Evolutionary conservation across 2,329 filamentous ascomycete species (phyloP), one percentile per base, ranked within the genome.

Genomic region (Fusarium sarcochroum): DNA sequence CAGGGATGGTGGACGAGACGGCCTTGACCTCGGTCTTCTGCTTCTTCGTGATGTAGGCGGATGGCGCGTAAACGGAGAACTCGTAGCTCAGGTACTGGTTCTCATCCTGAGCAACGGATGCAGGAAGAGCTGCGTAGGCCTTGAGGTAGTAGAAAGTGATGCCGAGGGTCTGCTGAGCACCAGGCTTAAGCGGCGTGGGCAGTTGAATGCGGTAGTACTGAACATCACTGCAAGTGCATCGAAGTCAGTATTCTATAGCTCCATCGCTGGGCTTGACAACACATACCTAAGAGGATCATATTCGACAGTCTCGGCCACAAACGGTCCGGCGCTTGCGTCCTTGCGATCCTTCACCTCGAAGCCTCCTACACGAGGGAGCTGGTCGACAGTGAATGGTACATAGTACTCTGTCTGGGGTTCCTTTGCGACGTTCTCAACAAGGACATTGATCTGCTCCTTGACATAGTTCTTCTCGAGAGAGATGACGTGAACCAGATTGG

Each of bases 1-100:
- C 93, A 58, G 94, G 92, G 27, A 97, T 86, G 73, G 93, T 90
- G 68, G 87, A 83, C 55, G 89, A 91, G 47, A 92, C 87, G 73
- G 97, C 90, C 84, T 98, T 98, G 81, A 99, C 82, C 81, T 98
- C 97, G 38, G 96, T 98, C 88, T 98, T 98, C 80, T 99, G 96
- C 83, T 97, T 97, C 75, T 88, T 80, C 15, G 94, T 98, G 18
- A 86, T 82, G 83, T 99, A 99, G 64, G 91, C 90, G 11, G 93
- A 97, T 17, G 90, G 91, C 46, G 86, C 87, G 81, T 97, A 97
- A 70, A 92, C 92, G 64, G 93, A 95, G 84, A 97, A 97, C 57
- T 89, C 85, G 84, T 97, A 94, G 58, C 88, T 85, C 53, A 99
- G 89, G 82, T 91, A 98, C 81, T 99, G 96, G 78, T 91, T 89